Base-by-base conservation (phyloP, 2,329 filamentous ascomycete genomes). In the Penicillium griseofulvum region DNA sequence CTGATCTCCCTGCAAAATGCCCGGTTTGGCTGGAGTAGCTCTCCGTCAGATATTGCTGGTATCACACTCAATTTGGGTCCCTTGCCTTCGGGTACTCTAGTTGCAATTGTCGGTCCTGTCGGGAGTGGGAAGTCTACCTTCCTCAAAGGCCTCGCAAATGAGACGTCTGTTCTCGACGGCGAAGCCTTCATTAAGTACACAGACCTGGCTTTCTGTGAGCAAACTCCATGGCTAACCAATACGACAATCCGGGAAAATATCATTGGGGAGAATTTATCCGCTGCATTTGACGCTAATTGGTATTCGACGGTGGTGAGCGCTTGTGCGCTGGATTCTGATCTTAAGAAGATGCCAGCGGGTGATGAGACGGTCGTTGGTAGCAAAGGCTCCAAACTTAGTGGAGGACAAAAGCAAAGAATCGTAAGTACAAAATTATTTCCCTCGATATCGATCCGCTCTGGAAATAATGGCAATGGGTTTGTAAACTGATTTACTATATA, bases 41-140 rank as follows among this genome's bases (percentile, higher is more conserved):
- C 31, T 51, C 5, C n/a, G 3, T 3, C 29, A 11, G 49, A 55
- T 14, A 42, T 9, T 38, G 2, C 10, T 11, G 53, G 56, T 31
- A 42, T 54, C n/a, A 55, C 49, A 16, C 44, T 56, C 10, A 49
- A 14, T 1, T 4, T 52, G 6, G 5, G 12, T 11, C 12, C 31
- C 11, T 47, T 45, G 1, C 37, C 43, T 8, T 28, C 65, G 58
- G 47, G 73, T 69, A 60, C 61, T 72, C 56, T 78, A 65, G 54
- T 74, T 73, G 60, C 44, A 3, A 63, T 80, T 26, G 67, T 78
- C 47, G 77, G 77, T 9, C 73, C 76, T n/a, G 74, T 79, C n/a
- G 78, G 75, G 5, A 75, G 74, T 55, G 78, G 78, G 3, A 81
- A 80, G 57, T 79, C 77, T 7, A 79, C 76, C 0, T 64, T 80